These are phyloP conservation scores for Pestalotiopsis sp. DNA, from an alignment of 2,329 filamentous ascomycete genomes.

Conservation along the genomic window DNA sequence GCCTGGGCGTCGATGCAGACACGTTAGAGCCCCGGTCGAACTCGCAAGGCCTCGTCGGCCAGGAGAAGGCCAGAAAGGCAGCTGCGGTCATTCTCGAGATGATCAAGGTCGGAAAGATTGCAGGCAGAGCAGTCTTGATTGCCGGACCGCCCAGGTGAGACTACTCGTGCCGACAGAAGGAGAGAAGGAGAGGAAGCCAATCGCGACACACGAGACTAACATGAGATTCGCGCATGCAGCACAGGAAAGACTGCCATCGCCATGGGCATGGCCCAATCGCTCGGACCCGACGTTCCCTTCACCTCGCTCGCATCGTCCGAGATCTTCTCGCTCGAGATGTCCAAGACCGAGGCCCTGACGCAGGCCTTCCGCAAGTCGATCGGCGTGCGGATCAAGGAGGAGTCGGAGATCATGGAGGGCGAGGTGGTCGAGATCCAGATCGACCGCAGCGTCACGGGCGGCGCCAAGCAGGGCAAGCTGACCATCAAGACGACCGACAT, in stretches of 20 bases:
- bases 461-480: constrained; percentile 97
- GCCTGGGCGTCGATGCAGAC: constrained; percentile 88
- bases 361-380: constrained; percentile 99
- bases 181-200: too few relatives aligned
- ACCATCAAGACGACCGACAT: constrained; percentile 99
- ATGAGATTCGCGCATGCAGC: constrained; percentile 42
- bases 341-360: constrained; percentile 95
- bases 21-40: constrained; percentile 82
- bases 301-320: constrained; percentile 94
- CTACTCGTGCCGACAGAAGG: not conserved
- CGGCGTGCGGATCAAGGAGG: constrained; percentile 96
- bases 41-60: constrained; percentile 92
- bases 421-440: constrained; percentile 99
- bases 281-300: constrained; percentile 92
- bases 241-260: constrained; percentile 98
- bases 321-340: constrained; percentile 99
- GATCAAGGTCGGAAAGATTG: constrained; percentile 99
- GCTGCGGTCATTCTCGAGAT: constrained; percentile 96
- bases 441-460: constrained; percentile 92
- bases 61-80: constrained; percentile 94
- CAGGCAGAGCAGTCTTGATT: constrained; percentile 89
- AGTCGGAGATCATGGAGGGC: constrained; percentile 98
- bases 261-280: constrained; percentile 97
- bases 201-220: not conserved
- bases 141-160: constrained; percentile 82